Evolutionary conservation across 257 asterid genomes (phyloP), one percentile per base, ranked within the genome.

Genomic region (Scutellaria galericulata): DNA sequence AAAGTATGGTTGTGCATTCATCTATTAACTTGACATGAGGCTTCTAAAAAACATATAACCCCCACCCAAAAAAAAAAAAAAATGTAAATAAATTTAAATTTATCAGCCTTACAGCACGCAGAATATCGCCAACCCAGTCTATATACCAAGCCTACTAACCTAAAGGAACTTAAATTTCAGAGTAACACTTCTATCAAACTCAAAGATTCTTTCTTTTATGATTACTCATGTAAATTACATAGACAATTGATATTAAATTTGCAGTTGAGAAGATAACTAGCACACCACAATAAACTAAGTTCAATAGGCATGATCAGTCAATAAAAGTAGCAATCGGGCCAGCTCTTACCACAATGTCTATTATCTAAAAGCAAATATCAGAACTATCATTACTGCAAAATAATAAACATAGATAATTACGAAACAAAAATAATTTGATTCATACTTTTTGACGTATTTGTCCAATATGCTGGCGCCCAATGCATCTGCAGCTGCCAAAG

Each of bases 401-500:
- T 40, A 3, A 14, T 11, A 20, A 42, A 39, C 52, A 50, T 20
- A 75, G 55, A 15, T 10, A 51, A 7, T 7, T 1, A 2, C 60
- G 77, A 8, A 15, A 18, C 18, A 9, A 52, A 13, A 45, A 7
- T 22, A 40, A 39, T 37, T 24, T 31, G 11, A 14, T 68, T n/a
- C 85, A 79, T 73, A 94, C 99, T 78, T 91, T 51, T 91, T 94
- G 66, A 91, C 80, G 76, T 94, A 94, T 67, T 85, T 91, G 83
- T 91, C 97, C 54, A 94, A 75, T 31, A 75, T 5, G 79, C 84
- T 77, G 41, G 78, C 95, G n/a, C 80, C 86, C 67, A 72, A 50
- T 74, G 97, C 97, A 81, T 79, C 97, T 94, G 89, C 86, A 81
- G 68, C 61, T 62, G 64, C 82, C 73, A 82, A 79, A 7, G 42